phyloP scores from a whole-genome alignment of 1,284 basidiomycete genomes.

The Anthracocystis setariae region DNA sequence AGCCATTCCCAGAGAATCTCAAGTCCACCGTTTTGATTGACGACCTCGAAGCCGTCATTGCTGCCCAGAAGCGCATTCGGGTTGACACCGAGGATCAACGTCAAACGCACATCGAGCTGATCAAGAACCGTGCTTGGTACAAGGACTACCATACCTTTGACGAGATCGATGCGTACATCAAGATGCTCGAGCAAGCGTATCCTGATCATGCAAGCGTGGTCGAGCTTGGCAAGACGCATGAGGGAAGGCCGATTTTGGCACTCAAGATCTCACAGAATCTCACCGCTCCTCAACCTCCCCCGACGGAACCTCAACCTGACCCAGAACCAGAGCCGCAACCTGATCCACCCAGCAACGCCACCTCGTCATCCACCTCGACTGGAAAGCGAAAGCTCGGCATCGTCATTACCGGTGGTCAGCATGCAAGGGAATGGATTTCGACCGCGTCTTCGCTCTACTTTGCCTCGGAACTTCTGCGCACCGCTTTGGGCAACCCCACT shows the following conservation, averaged over 20 bases:
- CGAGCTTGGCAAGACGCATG: constrained; percentile 37
- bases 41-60: constrained; percentile 16
- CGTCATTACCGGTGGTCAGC: constrained; percentile 37
- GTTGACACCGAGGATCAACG: background rate
- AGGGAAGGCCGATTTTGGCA: constrained; percentile 32
- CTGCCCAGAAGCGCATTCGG: constrained; percentile 3
- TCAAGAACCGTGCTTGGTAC: constrained; percentile 19
- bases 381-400: constrained; percentile 17
- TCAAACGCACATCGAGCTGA: background rate
- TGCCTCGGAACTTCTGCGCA: constrained; percentile 26
- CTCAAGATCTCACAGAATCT: constrained; percentile 22
- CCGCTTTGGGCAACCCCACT: constrained; percentile 12
- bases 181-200: constrained; percentile 18
- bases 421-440: constrained; percentile 76
- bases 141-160: constrained; percentile 30
- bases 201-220: constrained; percentile 20
- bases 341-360: constrained; percentile 12
- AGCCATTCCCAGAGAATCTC: constrained; percentile 5
- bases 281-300: constrained; percentile 1
- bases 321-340: constrained; percentile 18
- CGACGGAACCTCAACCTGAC: constrained; percentile 5
- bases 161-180: constrained; percentile 30
- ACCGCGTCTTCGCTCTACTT: constrained; percentile 79
- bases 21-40: constrained; percentile 12
- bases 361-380: background rate